These are phyloP conservation scores for carrot (Daucus carota) DNA, from an alignment of 129 eudicot genomes.

Conservation along the genomic window DH1_v3.0 NC_030387.2:41644001-41644500, in stretches of 20 bases:
- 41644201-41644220: too few relatives aligned
- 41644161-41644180: neutral
- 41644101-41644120: constrained; percentile 83
- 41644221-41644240: neutral
- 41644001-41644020: constrained; percentile 16
- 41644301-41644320: too few relatives aligned
- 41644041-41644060: constrained; percentile 10
- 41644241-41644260: neutral
- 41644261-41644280: neutral
- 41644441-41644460: too few relatives aligned
- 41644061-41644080: constrained; percentile 27
- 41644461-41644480: too few relatives aligned
- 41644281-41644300: too few relatives aligned
- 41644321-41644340: too few relatives aligned
- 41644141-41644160: constrained; percentile 54
- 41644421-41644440: too few relatives aligned
- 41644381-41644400: too few relatives aligned
- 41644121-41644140: constrained; percentile 66
- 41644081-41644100: constrained; percentile 69
- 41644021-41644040: constrained; percentile 9
- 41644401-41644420: too few relatives aligned
- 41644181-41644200: neutral
- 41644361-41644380: too few relatives aligned
- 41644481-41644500: too few relatives aligned
- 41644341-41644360: too few relatives aligned